Base-by-base conservation (phyloP, 139 green algal species). In the Zygnema cylindricum region DNA sequence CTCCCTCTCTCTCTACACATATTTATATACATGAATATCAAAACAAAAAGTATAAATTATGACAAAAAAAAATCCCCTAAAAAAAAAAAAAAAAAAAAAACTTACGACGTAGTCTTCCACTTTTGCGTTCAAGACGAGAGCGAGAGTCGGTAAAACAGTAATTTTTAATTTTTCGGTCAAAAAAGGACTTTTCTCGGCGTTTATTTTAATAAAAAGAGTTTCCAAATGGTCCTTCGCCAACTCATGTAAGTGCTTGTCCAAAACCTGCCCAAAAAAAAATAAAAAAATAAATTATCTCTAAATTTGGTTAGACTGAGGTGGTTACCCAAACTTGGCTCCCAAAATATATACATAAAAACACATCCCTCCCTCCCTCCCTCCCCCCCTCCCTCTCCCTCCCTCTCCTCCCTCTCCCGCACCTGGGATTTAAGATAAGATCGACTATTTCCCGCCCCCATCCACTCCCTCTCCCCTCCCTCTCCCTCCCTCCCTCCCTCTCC, bases 111-210 rank as follows among this genome's bases (percentile, higher is more conserved):
- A 97, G 77, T 96, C 94, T 1, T 92, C 94, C 3, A 95, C 95
- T 90, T 98, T 99, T 49, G 96, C 96, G 69, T 96, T 93, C 81
- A 95, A 96, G 55, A 98, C 95, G 11, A 99, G 73, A 1, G 96
- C 96, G 41, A 99, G 82, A 0, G 96, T 99, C 40, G 96, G 96
- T 55, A 99, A 93, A 95, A 99, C 98, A 94, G 95, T 98, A 23
- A 99, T 95, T 73, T 96, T 96, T 23, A 95, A 82, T 43, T 77
- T 88, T 82, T 95, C 96, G 36, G 93, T 95, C 25, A 98, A 89
- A 90, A 96, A 98, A 16, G 96, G 96, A 42, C 93, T 93, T 94
- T 99, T 99, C 92, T 99, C 97, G 54, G 97, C 97, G 90, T 98
- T 93, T 71, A 99, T 95, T 93, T 96, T 94, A 43, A 96, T 69